These are phyloP conservation scores for Arabis hirsuta DNA, from an alignment of 345 rosid genomes.

Conservation along the genomic window DNA sequence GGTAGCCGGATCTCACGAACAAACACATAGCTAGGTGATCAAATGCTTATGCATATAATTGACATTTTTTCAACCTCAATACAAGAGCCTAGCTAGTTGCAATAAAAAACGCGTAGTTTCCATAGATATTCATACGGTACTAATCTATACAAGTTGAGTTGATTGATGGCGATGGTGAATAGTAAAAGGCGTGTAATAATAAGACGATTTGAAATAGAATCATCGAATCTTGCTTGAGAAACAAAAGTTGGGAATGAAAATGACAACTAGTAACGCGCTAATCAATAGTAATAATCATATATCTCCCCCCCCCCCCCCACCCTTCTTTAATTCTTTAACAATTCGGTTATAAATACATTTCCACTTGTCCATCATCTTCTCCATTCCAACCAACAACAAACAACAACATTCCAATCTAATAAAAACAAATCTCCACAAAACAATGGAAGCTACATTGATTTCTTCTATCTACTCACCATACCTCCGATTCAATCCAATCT, in stretches of 20 bases:
- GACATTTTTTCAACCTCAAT: not conserved
- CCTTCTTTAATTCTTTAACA: not conserved
- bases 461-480: constrained; percentile 23
- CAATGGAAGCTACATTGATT: constrained; percentile 34
- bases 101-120: not conserved
- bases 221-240: not conserved
- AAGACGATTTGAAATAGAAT: constrained; percentile 3
- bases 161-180: constrained; percentile 9
- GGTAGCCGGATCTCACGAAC: not conserved
- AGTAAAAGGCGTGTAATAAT: constrained; percentile 16
- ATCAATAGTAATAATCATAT: not conserved
- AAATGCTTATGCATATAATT: not conserved
- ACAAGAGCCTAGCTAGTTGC: not conserved
- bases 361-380: constrained; percentile 36
- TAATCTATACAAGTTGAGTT: not conserved
- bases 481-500: constrained; percentile 27
- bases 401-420: constrained; percentile 12
- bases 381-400: constrained; percentile 1
- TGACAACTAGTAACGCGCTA: constrained; percentile 33
- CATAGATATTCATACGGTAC: too few relatives aligned
- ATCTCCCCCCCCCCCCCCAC: too few relatives aligned
- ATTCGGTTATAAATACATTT: constrained; percentile 35
- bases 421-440: not conserved
- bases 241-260: constrained; percentile 15
- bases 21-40: not conserved